Percentiles rank a stretch among this genome's conserved stretches.
Conservation (phyloP, 2,329 filamentous ascomycete genomes). For the Talaromyces rugulosus region DNA sequence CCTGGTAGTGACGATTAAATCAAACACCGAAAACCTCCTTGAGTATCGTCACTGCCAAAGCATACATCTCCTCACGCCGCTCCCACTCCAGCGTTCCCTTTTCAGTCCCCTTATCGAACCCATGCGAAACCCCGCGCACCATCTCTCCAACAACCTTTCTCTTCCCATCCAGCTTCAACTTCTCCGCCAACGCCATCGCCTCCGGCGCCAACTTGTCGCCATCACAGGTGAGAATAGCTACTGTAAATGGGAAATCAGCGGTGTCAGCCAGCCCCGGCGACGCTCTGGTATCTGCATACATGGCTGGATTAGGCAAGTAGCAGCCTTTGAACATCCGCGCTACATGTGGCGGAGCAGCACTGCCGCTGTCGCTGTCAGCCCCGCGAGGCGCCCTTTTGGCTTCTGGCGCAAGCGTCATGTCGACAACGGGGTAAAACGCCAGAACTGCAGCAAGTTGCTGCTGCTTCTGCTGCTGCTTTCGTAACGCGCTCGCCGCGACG, state of each 20-base stretch:
- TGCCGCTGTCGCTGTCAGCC: conserved; percentile 7
- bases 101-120: background rate
- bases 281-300: conserved; percentile 18
- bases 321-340: conserved; percentile 22
- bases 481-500: conserved; percentile 21
- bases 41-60: background rate
- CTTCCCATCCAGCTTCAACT: conserved; percentile 18
- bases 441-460: conserved; percentile 19
- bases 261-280: conserved; percentile 25
- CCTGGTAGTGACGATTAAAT: too few relatives aligned
- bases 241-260: conserved; percentile 22
- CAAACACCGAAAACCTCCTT: background rate
- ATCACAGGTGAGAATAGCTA: conserved; percentile 24
- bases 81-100: background rate
- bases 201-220: conserved; percentile 23
- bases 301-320: conserved; percentile 26
- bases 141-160: background rate
- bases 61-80: background rate
- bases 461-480: conserved; percentile 18
- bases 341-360: conserved; percentile 17
- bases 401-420: conserved; percentile 16
- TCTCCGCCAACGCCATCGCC: conserved; percentile 21
- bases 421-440: conserved; percentile 28
- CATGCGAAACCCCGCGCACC: conserved; percentile 4
- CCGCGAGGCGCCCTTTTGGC: conserved; percentile 12